Evolutionary conservation across 306 rosid genomes (phyloP).

Genomic region (Cucumis hystrix): DNA sequence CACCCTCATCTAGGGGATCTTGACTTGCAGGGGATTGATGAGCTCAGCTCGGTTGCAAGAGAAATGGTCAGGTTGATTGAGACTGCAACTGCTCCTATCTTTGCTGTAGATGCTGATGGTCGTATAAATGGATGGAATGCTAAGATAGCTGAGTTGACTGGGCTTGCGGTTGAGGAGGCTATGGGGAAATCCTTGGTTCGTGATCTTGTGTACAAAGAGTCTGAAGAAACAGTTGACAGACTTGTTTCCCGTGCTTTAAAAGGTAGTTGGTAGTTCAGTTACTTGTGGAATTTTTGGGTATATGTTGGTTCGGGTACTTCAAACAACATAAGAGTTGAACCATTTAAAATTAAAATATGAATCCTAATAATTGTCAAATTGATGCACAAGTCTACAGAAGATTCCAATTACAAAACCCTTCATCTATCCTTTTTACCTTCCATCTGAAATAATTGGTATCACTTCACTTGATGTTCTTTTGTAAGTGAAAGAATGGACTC

Average conservation of each 20-base stretch:
- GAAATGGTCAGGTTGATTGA: constrained; percentile 98
- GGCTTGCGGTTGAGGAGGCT: constrained; percentile 79
- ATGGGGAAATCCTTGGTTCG: constrained; percentile 81
- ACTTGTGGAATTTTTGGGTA: not conserved
- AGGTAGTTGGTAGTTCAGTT: constrained; percentile 61
- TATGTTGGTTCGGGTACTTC: not conserved
- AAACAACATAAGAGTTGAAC: not conserved
- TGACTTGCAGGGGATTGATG: constrained; percentile 74
- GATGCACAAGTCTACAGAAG: not conserved
- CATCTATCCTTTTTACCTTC: not conserved
- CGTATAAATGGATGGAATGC: constrained; percentile 94
- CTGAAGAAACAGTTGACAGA: constrained; percentile 46
- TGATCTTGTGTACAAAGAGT: constrained; percentile 78
- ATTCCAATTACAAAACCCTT: not conserved
- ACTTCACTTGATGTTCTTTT: not conserved
- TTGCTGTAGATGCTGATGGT: constrained; percentile 82
- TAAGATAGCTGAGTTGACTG: constrained; percentile 86
- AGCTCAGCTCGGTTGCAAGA: constrained; percentile 91
- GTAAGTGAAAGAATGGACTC: not conserved
- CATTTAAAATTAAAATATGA: not conserved
- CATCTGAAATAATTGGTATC: not conserved
- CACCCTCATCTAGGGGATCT: constrained; percentile 31
- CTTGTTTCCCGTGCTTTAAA: constrained; percentile 68
- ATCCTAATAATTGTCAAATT: not conserved
- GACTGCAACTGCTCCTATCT: constrained; percentile 97